A percentile compares a stretch with the other conserved stretches of the same genome.
phyloP scores from a whole-genome alignment of 345 rosid genomes.

The Euclidium syriacum region DNA sequence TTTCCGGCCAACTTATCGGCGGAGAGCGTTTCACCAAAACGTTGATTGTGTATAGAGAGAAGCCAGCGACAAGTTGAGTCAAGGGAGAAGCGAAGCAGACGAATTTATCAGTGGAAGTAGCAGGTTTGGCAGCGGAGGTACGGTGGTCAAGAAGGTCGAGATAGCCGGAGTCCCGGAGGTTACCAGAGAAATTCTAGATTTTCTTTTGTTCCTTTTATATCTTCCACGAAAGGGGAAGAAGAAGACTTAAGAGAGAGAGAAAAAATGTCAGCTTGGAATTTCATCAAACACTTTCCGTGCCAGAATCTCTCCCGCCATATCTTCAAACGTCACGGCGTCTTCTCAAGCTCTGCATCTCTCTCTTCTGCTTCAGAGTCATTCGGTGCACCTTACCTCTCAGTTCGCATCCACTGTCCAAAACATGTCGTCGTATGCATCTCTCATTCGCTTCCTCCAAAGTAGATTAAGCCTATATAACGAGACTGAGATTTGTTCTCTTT shows the following conservation, averaged over 20 bases:
- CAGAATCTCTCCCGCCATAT: conserved; percentile 33
- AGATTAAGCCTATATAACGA: neutral
- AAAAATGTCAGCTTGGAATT: conserved; percentile 47
- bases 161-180: conserved; percentile 86
- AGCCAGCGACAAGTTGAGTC: no score
- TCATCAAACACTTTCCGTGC: conserved; percentile 59
- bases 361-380: conserved; percentile 17
- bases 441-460: neutral
- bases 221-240: neutral
- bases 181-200: conserved; percentile 65
- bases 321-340: conserved; percentile 21
- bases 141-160: conserved; percentile 56
- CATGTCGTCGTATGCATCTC: conserved; percentile 41
- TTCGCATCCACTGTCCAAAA: conserved; percentile 58
- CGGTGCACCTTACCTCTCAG: conserved; percentile 52
- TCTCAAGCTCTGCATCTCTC: neutral
- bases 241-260: neutral
- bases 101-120: no score
- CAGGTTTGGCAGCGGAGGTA: conserved; percentile 20
- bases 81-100: no score
- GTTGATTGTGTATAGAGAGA: no score
- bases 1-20: no score
- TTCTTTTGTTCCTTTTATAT: no score
- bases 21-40: no score
- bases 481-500: neutral